Percentiles rank a stretch among this genome's conserved stretches.
These are phyloP conservation scores for Eugenia klotzschiana DNA, from an alignment of 441 rosid species.

Conservation along the genomic window DNA sequence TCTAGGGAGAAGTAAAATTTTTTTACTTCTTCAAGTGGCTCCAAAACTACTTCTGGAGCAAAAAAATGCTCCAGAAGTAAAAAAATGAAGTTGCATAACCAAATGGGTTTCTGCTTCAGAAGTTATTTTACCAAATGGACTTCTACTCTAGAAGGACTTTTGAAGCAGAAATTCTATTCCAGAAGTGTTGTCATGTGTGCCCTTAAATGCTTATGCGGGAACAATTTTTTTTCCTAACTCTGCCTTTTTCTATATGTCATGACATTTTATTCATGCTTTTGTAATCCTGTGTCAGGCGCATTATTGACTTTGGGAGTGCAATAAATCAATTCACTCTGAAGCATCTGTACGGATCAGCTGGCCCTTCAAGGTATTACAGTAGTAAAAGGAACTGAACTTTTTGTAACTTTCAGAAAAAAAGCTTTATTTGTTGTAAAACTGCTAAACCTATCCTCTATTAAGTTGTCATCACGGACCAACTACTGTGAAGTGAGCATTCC, in stretches of 20 bases:
- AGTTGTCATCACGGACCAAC: neutral
- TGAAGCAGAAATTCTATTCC: too few relatives aligned
- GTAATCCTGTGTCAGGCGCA: slow-evolving; percentile 42
- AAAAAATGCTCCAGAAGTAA: too few relatives aligned
- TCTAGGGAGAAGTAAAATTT: too few relatives aligned
- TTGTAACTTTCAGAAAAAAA: neutral
- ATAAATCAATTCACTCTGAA: slow-evolving; percentile 75
- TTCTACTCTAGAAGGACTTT: too few relatives aligned
- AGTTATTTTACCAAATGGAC: too few relatives aligned
- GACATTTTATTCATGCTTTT: neutral
- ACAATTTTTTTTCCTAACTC: neutral
- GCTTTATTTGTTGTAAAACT: neutral
- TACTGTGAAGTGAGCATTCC: too few relatives aligned
- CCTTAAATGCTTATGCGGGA: neutral
- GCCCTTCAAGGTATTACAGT: slow-evolving; percentile 72
- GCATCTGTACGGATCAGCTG: slow-evolving; percentile 69
- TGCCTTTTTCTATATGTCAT: neutral
- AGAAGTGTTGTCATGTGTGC: too few relatives aligned
- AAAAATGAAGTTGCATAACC: too few relatives aligned
- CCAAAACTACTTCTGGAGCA: too few relatives aligned
- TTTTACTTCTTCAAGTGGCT: too few relatives aligned
- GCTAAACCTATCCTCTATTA: neutral
- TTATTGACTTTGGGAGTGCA: slow-evolving; percentile 97
- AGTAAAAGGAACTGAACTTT: neutral
- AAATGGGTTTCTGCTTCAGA: too few relatives aligned